Percentiles rank a stretch among this genome's conserved stretches.
These are phyloP conservation scores for Quercus aquifolioides DNA, from an alignment of 306 rosid genomes.

Conservation along the genomic window DNA sequence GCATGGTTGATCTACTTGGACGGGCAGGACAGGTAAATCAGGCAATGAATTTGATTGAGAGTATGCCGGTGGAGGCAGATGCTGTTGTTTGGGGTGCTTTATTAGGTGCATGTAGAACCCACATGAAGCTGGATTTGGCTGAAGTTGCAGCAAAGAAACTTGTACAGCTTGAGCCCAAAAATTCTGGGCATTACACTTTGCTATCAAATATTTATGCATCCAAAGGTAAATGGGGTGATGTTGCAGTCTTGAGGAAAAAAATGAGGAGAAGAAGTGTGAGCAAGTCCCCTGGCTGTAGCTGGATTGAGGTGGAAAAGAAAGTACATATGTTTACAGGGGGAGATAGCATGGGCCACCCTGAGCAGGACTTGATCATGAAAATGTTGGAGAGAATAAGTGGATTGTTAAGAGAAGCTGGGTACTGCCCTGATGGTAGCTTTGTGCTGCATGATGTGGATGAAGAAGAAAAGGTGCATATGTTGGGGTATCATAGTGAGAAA, in stretches of 20 bases:
- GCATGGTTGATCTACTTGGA: slow-evolving; percentile 66
- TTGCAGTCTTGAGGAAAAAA: slow-evolving; percentile 45
- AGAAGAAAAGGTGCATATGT: slow-evolving; percentile 69
- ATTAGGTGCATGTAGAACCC: slow-evolving; percentile 53
- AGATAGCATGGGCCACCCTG: slow-evolving; percentile 58
- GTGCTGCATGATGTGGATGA: slow-evolving; percentile 76
- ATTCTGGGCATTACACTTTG: slow-evolving; percentile 58
- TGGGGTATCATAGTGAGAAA: slow-evolving; percentile 71
- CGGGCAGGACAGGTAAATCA: slow-evolving; percentile 53
- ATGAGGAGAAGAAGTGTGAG: slow-evolving; percentile 45
- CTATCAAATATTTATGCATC: slow-evolving; percentile 65
- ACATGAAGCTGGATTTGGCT: slow-evolving; percentile 50
- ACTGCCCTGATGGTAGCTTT: slow-evolving; percentile 68
- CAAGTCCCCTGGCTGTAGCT: slow-evolving; percentile 74
- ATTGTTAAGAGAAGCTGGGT: slow-evolving; percentile 66
- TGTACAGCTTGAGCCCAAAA: slow-evolving; percentile 55
- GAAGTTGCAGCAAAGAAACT: slow-evolving; percentile 58
- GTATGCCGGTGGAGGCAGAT: slow-evolving; percentile 64
- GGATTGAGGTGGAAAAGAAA: slow-evolving; percentile 71
- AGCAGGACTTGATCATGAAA: slow-evolving; percentile 45
- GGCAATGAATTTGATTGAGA: slow-evolving; percentile 50
- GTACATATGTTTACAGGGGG: slow-evolving; percentile 66
- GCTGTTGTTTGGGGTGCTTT: slow-evolving; percentile 64
- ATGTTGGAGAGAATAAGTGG: slow-evolving; percentile 52
- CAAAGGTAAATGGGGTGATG: slow-evolving; percentile 56